These are phyloP conservation scores for Zygnema circumcarinatum DNA, from an alignment of 139 green algal genomes.

Conservation along the genomic window DNA sequence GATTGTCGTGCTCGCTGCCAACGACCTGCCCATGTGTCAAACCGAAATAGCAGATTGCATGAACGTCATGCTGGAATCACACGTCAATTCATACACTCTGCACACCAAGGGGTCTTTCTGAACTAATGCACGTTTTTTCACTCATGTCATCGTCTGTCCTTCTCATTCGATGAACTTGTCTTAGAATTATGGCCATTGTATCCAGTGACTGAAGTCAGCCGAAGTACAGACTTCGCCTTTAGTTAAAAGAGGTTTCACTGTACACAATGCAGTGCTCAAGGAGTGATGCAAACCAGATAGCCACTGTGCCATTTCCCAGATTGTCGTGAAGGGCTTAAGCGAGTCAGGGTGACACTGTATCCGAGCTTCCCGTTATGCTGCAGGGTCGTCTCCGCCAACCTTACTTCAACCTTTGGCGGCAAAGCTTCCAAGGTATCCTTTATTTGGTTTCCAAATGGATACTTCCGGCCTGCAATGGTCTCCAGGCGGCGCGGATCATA, in stretches of 20 bases:
- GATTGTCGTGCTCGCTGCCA: conserved; percentile 15
- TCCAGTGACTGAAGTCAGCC: no score
- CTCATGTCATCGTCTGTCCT: neutral
- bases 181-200: conserved; percentile 18
- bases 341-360: neutral
- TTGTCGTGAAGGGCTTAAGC: neutral
- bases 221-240: no score
- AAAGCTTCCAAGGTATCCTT: conserved; percentile 29
- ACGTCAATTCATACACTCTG: neutral
- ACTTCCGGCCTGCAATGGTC: conserved; percentile 39
- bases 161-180: neutral
- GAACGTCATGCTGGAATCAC: neutral
- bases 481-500: conserved; percentile 41
- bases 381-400: neutral
- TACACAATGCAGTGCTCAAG: no score
- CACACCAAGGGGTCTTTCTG: no score
- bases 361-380: neutral
- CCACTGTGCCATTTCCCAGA: neutral
- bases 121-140: neutral
- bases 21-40: neutral
- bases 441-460: conserved; percentile 52
- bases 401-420: conserved; percentile 23
- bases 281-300: neutral
- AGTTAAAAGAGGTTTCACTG: no score
- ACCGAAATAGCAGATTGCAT: neutral